A percentile compares a stretch with the other conserved stretches of the same genome.
Conservation (phyloP, 495 filamentous ascomycete species). For the Bombardia bombarda region DNA sequence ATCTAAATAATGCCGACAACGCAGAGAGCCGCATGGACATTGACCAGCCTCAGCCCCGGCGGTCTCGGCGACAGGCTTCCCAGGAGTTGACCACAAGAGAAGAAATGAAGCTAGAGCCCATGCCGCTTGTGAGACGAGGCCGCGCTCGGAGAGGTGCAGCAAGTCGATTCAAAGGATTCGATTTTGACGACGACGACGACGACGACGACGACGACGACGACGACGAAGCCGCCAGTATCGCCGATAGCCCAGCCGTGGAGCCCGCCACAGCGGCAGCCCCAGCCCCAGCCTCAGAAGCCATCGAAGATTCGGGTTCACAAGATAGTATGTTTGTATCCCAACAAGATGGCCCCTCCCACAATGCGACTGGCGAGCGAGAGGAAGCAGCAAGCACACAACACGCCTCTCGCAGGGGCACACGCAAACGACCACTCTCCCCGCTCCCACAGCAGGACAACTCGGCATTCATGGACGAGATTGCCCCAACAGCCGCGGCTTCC, state of each 20-base stretch:
- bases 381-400: conserved; percentile 12
- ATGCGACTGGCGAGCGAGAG: conserved; percentile 13
- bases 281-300: background rate
- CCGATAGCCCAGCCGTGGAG: conserved; percentile 3
- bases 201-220: conserved; percentile 30
- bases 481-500: conserved; percentile 63
- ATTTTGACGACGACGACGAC: conserved; percentile 29
- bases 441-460: conserved; percentile 30
- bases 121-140: conserved; percentile 13
- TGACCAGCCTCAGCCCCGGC: conserved; percentile 15
- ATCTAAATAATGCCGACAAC: conserved; percentile 1
- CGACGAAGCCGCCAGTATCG: no score
- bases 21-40: conserved; percentile 22
- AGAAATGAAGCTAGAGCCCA: conserved; percentile 4
- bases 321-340: conserved; percentile 26
- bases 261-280: conserved; percentile 1
- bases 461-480: conserved; percentile 54
- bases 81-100: conserved; percentile 1
- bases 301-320: conserved; percentile 10
- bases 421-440: conserved; percentile 36
- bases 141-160: conserved; percentile 33
- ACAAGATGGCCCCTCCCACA: conserved; percentile 17
- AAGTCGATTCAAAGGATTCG: conserved; percentile 71
- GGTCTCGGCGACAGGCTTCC: no score
- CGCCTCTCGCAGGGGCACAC: conserved; percentile 21